Evolutionary conservation across 164 flowering plant genomes (phyloP), one percentile per base, ranked within the genome.

Genomic region (Chloranthus sessilifolius): DNA sequence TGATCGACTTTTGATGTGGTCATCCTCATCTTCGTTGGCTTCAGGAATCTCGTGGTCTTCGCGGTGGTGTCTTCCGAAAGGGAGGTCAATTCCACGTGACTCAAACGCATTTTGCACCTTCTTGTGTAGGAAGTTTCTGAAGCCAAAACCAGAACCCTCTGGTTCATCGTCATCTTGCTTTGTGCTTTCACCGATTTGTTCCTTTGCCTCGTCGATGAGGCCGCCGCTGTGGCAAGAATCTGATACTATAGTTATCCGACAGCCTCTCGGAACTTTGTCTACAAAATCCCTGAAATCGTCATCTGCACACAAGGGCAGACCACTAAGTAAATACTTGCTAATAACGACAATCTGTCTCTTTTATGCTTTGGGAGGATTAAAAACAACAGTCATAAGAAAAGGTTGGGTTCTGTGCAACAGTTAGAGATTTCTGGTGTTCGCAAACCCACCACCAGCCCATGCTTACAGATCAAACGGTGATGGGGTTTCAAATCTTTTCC

Each of bases 151-250:
- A 6, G 78, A 69, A 19, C 54, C 59, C 0, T 66, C 59, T 15
- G 47, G 55, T 0, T 43, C 52, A 1, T 54, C 16, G 6, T 43
- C 48, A 10, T 43, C 58, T 0, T 43, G 27, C 62, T 54, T 80
- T 2, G 81, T 77, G 74, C 95, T 92, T 63, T 85, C 94, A 2
- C 98, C 95, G 11, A 92, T 92, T 57, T 88, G 96, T 67, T 92
- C 98, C 60, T 85, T 83, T 0, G 90, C 79, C 36, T 78, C 78
- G 24, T 79, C 82, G 23, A 92, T 75, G 11, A 92, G 82, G 30
- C 98, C 98, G 1, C 96, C 96, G 28, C 96, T 92, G 65, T 92
- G 98, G 65, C 98, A 92, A 0, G 96, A 92, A 60, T 92, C 98
- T 1, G 96, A 85, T 4, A 91, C 86, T 21, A 88, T 83, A 5